A percentile compares a stretch with the other conserved stretches of the same genome.
These are phyloP conservation scores for Protomyces lactucae-debilis DNA, from an alignment of 1,139 yeast genomes.

Conservation along the genomic window DNA sequence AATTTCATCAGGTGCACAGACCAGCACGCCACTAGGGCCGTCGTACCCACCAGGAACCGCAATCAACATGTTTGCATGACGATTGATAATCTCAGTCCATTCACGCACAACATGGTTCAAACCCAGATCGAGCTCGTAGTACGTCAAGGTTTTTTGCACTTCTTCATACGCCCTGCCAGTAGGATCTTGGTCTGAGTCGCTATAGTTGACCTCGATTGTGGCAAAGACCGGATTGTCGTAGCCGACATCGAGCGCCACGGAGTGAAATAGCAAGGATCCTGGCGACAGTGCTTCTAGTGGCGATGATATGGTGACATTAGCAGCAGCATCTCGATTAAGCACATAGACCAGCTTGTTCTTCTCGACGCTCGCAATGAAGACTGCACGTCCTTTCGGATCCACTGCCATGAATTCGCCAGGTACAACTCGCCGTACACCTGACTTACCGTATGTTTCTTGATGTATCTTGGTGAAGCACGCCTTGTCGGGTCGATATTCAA, in stretches of 20 bases:
- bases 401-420: constrained; percentile 74
- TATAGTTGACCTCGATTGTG: constrained; percentile 63
- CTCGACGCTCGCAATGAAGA: constrained; percentile 68
- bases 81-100: constrained; percentile 45
- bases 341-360: constrained; percentile 64
- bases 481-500: constrained; percentile 47
- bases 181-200: constrained; percentile 34
- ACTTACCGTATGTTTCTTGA: constrained; percentile 67
- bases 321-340: constrained; percentile 47
- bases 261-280: constrained; percentile 50
- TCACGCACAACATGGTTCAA: constrained; percentile 64
- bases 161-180: constrained; percentile 34
- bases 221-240: constrained; percentile 81
- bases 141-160: constrained; percentile 44
- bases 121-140: constrained; percentile 81
- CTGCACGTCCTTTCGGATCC: constrained; percentile 70
- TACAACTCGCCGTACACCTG: constrained; percentile 66
- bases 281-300: constrained; percentile 67
- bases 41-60: constrained; percentile 50
- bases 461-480: constrained; percentile 49
- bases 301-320: constrained; percentile 54
- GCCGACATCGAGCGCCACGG: constrained; percentile 65
- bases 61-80: constrained; percentile 45
- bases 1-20: constrained; percentile 48
- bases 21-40: constrained; percentile 60